Percentiles rank a stretch among this genome's conserved stretches.
phyloP scores from a whole-genome alignment of 441 rosid genomes.

The Euphorbia schlechtendalii region DNA sequence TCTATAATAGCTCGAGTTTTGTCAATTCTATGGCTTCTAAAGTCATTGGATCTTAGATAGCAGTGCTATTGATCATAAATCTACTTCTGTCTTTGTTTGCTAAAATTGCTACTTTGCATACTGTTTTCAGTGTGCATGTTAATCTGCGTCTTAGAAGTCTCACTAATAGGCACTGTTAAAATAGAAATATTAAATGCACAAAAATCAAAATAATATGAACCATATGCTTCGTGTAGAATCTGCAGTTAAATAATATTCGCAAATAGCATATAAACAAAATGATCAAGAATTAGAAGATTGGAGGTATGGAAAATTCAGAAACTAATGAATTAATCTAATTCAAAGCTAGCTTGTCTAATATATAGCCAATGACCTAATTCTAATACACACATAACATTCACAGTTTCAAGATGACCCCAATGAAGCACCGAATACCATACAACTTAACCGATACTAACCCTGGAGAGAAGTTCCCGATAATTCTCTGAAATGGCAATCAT shows the following conservation, averaged over 20 bases:
- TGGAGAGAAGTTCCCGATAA: not conserved
- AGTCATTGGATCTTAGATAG: too few species aligned
- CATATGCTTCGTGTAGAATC: not conserved
- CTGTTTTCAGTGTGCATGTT: too few species aligned
- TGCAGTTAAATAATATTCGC: not conserved
- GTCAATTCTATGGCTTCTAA: too few species aligned
- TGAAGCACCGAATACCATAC: not conserved
- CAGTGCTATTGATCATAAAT: too few species aligned
- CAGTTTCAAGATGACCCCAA: not conserved
- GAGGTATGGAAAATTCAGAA: not conserved
- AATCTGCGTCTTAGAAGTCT: too few species aligned
- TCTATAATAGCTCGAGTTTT: too few species aligned
- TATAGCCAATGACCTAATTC: not conserved
- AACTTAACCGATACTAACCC: not conserved
- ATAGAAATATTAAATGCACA: too few species aligned
- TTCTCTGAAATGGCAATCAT: slow-evolving; percentile 1
- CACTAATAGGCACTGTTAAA: too few species aligned
- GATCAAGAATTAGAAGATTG: not conserved
- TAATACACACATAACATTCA: not conserved
- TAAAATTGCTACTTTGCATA: too few species aligned
- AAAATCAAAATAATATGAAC: too few species aligned
- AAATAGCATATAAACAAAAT: not conserved
- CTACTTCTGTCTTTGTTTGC: too few species aligned
- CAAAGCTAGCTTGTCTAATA: not conserved
- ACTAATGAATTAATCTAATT: not conserved